Conservation (phyloP, 495 filamentous ascomycete species). For the Penicillium pulvis region DNA sequence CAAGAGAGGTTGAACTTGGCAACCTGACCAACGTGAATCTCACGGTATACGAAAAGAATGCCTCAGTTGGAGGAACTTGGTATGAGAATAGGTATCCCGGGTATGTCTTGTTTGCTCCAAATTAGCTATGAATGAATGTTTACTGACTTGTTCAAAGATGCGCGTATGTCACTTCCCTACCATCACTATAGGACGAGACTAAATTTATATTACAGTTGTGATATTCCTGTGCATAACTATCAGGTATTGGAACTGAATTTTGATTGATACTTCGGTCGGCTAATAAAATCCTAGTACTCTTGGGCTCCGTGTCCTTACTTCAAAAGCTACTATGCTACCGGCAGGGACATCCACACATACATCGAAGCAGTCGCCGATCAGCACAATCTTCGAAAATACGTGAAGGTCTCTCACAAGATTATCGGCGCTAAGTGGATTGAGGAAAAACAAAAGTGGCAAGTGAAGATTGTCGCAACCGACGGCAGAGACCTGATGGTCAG, state of each 20-base stretch:
- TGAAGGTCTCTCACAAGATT: neutral
- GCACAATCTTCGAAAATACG: neutral
- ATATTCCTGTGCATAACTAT: conserved; percentile 36
- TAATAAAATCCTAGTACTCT: conserved; percentile 19
- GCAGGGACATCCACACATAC: neutral
- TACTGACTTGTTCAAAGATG: too few relatives aligned
- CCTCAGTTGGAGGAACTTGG: conserved; percentile 43
- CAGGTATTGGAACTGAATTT: conserved; percentile 21
- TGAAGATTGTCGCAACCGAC: neutral
- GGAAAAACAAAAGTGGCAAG: neutral
- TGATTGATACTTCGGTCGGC: neutral
- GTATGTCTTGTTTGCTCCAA: neutral
- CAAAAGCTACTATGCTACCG: neutral
- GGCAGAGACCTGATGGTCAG: too few relatives aligned
- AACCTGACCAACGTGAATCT: too few relatives aligned
- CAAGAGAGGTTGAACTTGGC: too few relatives aligned
- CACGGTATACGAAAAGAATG: conserved; percentile 34
- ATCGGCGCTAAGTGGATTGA: neutral
- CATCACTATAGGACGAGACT: neutral
- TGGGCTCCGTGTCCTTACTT: conserved; percentile 40
- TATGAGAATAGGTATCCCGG: conserved; percentile 42
- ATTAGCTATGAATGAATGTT: too few relatives aligned
- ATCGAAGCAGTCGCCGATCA: neutral
- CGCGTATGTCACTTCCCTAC: too few relatives aligned
- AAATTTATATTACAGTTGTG: conserved; percentile 21